phyloP scores from a whole-genome alignment of 768 basidiomycete genomes.

The Mrakia hoshinonis region DNA sequence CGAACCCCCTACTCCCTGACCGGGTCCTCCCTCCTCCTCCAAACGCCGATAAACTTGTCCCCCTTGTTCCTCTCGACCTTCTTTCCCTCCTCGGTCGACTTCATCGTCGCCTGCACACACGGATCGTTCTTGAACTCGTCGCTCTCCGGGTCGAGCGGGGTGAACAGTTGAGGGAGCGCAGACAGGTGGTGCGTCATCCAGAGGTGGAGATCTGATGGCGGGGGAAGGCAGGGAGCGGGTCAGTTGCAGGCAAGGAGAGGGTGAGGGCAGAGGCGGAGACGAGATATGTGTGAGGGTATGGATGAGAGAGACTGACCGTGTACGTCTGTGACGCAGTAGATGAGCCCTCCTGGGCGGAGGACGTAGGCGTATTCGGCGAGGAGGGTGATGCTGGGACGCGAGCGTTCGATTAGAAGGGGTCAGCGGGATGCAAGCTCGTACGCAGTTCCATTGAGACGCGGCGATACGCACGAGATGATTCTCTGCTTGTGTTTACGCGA shows the following conservation, averaged over 20 bases:
- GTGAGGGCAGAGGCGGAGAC: background rate
- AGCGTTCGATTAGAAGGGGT: constrained; percentile 52
- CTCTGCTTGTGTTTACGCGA: constrained; percentile 95
- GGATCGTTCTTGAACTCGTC: constrained; percentile 21
- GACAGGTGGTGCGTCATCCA: constrained; percentile 93
- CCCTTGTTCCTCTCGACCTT: constrained; percentile 90
- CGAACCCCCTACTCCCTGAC: background rate
- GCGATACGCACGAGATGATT: constrained; percentile 64
- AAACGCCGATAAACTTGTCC: constrained; percentile 62
- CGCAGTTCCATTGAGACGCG: background rate
- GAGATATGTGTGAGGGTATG: background rate
- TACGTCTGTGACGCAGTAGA: constrained; percentile 98
- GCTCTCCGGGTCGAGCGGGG: constrained; percentile 46
- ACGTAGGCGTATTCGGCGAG: constrained; percentile 95
- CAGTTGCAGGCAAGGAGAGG: background rate
- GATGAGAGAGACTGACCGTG: constrained; percentile 41
- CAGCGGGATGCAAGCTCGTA: background rate
- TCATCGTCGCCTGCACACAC: constrained; percentile 10
- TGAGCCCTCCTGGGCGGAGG: constrained; percentile 81
- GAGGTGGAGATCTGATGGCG: constrained; percentile 60
- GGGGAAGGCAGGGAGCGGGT: background rate
- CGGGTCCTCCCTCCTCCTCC: constrained; percentile 26
- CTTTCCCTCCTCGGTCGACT: constrained; percentile 81
- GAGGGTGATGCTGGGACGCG: constrained; percentile 60
- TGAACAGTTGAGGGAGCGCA: constrained; percentile 72